phyloP scores from a whole-genome alignment of 2,329 filamentous ascomycete species.

The Tricladium varicosporioides region DNA sequence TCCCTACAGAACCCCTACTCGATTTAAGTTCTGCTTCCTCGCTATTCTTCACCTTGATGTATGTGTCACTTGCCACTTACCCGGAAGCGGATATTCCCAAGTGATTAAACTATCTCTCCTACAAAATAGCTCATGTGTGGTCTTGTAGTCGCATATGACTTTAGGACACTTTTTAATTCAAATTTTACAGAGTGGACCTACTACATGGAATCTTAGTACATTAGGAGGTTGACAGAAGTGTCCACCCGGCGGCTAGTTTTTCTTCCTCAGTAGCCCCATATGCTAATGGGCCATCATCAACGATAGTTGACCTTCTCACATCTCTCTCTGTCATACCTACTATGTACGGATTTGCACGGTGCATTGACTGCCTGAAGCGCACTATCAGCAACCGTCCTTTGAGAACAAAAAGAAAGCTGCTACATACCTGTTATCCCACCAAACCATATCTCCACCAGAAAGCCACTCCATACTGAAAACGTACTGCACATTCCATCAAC shows the following conservation, averaged over 20 bases:
- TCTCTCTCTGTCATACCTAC: slow-evolving; percentile 29
- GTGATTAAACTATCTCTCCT: too few relatives aligned
- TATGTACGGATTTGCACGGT: slow-evolving; percentile 30
- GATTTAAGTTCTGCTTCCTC: too few relatives aligned
- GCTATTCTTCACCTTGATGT: too few relatives aligned
- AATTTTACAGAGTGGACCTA: not conserved
- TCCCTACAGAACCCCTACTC: too few relatives aligned
- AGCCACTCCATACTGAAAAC: slow-evolving; percentile 31
- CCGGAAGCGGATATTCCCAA: too few relatives aligned
- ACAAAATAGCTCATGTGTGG: too few relatives aligned
- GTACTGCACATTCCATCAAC: slow-evolving; percentile 19
- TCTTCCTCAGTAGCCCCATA: slow-evolving; percentile 36
- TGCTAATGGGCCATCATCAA: slow-evolving; percentile 28
- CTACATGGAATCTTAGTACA: not conserved
- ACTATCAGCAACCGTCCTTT: not conserved
- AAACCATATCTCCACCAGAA: slow-evolving; percentile 29
- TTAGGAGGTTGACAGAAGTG: not conserved
- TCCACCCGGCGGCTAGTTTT: slow-evolving; percentile 19
- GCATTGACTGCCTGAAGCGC: slow-evolving; percentile 27
- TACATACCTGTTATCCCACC: slow-evolving; percentile 30
- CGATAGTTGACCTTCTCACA: slow-evolving; percentile 29
- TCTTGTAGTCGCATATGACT: too few relatives aligned
- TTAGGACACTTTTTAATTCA: too few relatives aligned
- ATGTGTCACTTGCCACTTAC: too few relatives aligned
- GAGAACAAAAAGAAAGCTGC: not conserved